Evolutionary conservation across 345 rosid species (phyloP), one percentile per base, ranked within the genome.

Genomic region (Ceriops decandra): DNA sequence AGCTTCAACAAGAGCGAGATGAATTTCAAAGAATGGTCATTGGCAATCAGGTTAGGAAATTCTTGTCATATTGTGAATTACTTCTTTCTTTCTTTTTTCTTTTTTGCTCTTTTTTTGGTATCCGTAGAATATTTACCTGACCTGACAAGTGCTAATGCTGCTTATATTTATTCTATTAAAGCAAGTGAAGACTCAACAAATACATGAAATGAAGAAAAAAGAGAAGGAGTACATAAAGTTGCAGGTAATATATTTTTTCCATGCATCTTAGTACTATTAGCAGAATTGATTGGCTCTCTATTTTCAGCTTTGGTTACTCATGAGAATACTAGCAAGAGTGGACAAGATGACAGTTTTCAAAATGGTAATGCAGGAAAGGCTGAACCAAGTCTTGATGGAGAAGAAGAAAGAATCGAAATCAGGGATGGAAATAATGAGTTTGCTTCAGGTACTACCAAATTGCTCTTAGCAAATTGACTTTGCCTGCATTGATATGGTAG

Each of bases 401-500:
- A 95, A 95, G 76, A 95, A 90, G 90, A 95, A 95, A 83, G 99
- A 95, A 88, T 85, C 98, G 2, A 87, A 81, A 79, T 91, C 99
- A 30, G 98, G 99, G 73, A 95, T 95, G 97, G 99, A 95, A 78
- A 95, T 95, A 68, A 95, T 95, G 99, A 95, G 90, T 83, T 78
- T 95, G 75, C 90, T 95, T 77, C 99, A 95, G 99, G 99, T 91
- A 76, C 64, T 70, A 10, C 62, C 8, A 17, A 11, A 13, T 24
- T 28, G 24, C 36, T 17, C 3, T 26, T 11, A 2, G 15, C 4
- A 0, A 11, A 21, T 26, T 24, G 27, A 27, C 33, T 63, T 35
- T 26, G 26, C 47, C 27, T 33, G 9, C 33, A 52, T 32, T 27
- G 22, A 38, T 9, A 6, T 62, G 28, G 9, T 54, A 32, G 2